Percentiles rank a stretch among this genome's conserved stretches.
Evolutionary conservation across 371 early-diverging fungal genomes (phyloP).

Genomic region (Haplosporangium sp.): DNA sequence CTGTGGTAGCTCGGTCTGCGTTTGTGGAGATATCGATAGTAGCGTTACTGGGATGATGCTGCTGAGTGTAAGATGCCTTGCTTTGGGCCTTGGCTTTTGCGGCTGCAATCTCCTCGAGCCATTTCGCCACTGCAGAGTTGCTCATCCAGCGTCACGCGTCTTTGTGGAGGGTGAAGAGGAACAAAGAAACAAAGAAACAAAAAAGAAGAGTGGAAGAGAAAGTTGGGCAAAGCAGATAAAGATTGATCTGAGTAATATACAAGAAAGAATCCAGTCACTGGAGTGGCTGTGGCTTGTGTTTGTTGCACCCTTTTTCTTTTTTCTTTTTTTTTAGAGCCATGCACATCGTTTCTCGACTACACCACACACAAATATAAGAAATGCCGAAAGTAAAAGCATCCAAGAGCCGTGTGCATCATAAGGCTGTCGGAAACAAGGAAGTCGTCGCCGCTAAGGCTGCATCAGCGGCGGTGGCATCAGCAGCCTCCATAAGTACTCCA

Average conservation of each 20-base stretch:
- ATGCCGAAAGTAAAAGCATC: slow-evolving; percentile 62
- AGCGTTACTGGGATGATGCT: no score
- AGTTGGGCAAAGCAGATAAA: no score
- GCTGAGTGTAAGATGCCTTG: slow-evolving; percentile 1
- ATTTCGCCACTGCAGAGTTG: slow-evolving; percentile 32
- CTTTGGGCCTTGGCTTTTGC: slow-evolving; percentile 34
- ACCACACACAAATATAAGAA: neutral
- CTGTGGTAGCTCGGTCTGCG: no score
- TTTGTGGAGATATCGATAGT: no score
- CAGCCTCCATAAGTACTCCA: neutral
- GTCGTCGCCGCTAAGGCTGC: slow-evolving; percentile 9
- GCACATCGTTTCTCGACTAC: neutral
- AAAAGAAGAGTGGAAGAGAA: no score
- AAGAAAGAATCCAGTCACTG: neutral
- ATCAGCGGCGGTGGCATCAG: slow-evolving; percentile 1
- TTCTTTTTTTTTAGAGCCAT: neutral
- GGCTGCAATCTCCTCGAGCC: slow-evolving; percentile 49
- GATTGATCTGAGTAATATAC: no score
- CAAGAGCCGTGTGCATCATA: slow-evolving; percentile 53
- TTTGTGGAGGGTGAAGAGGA: no score
- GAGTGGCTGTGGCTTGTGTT: slow-evolving; percentile 26
- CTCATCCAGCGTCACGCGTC: no score
- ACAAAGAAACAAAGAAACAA: no score
- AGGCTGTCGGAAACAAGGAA: slow-evolving; percentile 37
- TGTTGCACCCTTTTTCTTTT: neutral